Percentiles rank a stretch among this genome's conserved stretches.
These are phyloP conservation scores for Botryobasidium botryosum DNA, from an alignment of 768 basidiomycete species.

Conservation along the genomic window DNA sequence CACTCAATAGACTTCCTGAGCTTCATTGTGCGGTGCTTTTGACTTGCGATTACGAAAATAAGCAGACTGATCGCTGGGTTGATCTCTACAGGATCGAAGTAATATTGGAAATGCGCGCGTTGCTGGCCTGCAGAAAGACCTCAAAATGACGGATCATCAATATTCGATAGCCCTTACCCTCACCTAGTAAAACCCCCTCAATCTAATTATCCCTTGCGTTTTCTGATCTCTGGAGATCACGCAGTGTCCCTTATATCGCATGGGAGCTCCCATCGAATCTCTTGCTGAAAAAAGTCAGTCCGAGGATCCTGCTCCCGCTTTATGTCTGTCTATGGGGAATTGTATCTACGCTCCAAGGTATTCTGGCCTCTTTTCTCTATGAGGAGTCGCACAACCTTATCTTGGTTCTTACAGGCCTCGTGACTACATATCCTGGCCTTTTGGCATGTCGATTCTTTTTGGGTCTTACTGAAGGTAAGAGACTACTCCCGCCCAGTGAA, in stretches of 20 bases:
- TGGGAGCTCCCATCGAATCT: slow-evolving; percentile 4
- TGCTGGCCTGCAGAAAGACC: slow-evolving; percentile 13
- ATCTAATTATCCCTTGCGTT: slow-evolving; percentile 1
- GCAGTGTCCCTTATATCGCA: not conserved
- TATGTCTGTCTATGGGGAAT: slow-evolving; percentile 55
- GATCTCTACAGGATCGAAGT: too few species aligned
- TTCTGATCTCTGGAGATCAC: not conserved
- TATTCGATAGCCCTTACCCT: not conserved
- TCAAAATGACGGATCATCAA: slow-evolving; percentile 10
- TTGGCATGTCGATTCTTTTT: slow-evolving; percentile 16
- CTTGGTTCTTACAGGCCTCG: slow-evolving; percentile 20
- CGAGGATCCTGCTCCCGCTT: slow-evolving; percentile 42
- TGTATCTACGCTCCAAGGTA: slow-evolving; percentile 44
- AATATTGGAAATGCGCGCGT: slow-evolving; percentile 15
- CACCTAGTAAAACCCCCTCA: not conserved
- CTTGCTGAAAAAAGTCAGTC: slow-evolving; percentile 21
- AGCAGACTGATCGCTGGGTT: too few species aligned
- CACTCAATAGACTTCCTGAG: too few species aligned
- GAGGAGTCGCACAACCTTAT: too few species aligned
- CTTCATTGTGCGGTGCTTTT: too few species aligned
- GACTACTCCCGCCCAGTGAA: not conserved
- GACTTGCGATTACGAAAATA: too few species aligned
- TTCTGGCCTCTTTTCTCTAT: too few species aligned
- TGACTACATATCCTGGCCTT: slow-evolving; percentile 14
- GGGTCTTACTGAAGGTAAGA: slow-evolving; percentile 18